Evolutionary conservation across 176 grass and related monocot genomes (phyloP).

Genomic region (Rhynchospora pubera): DNA sequence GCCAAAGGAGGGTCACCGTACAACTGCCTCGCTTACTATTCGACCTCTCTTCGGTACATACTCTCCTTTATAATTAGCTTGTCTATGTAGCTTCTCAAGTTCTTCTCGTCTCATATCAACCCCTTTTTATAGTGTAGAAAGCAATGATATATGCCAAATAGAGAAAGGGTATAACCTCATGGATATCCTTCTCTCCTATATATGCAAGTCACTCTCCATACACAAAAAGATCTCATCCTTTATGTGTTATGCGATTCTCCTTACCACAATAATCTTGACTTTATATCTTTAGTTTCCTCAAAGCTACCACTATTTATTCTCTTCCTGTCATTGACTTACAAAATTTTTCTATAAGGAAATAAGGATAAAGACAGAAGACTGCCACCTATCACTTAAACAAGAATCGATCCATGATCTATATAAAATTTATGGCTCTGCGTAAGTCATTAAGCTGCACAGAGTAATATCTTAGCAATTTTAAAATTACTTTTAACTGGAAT

Average conservation of each 20-base stretch:
- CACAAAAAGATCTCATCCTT: neutral
- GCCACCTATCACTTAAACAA: neutral
- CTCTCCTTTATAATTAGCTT: neutral
- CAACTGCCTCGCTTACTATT: constrained; percentile 15
- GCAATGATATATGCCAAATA: neutral
- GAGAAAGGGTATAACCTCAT: constrained; percentile 20
- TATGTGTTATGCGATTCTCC: constrained; percentile 10
- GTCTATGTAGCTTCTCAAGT: neutral
- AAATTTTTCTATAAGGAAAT: neutral
- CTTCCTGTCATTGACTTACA: neutral
- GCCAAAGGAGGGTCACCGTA: constrained; percentile 30
- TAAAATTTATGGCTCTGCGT: neutral
- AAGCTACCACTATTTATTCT: constrained; percentile 1
- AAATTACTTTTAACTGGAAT: too few species aligned
- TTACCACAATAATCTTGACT: constrained; percentile 14
- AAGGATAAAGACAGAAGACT: neutral
- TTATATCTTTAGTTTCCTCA: neutral
- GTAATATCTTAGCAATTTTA: too few species aligned
- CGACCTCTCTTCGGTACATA: neutral
- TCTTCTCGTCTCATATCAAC: neutral
- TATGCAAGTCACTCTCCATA: constrained; percentile 1
- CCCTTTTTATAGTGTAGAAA: neutral
- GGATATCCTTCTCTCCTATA: constrained; percentile 23
- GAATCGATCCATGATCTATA: neutral
- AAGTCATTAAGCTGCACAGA: too few species aligned